Base-by-base conservation (phyloP, 1,284 basidiomycete genomes). In the Tylopilus sp. region DNA sequence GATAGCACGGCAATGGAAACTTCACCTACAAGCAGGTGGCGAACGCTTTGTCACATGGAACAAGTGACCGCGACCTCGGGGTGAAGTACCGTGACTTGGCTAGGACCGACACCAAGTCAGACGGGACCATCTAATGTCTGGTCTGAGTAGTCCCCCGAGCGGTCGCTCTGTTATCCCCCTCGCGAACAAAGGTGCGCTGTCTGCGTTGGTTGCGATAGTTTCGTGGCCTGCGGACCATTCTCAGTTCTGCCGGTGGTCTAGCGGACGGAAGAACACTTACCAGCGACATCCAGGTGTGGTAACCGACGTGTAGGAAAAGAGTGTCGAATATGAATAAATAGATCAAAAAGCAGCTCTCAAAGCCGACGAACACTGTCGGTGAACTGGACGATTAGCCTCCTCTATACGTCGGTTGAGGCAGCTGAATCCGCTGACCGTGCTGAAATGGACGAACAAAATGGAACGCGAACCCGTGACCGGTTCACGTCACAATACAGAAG, bases 141-240 rank as follows among this genome's bases (percentile, higher is more conserved):
- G 21, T 31, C 19, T 5, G 19, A 15, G 31, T 38, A 15, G 39
- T 45, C 16, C 12, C 21, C 11, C 26, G 52, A 21, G 25, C 5
- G 7, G 18, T 31, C 23, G n/a, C 11, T 13, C 4, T 18, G 8
- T 18, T 31, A 18, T 40, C n/a, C 18, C n/a, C 13, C 31, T 13
- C 12, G 16, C 6, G 25, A 38, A 28, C 9, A 8, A 6, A 23
- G 16, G 7, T 35, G n/a, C 21, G 21, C 18, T 16, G 23, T 87
- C 66, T 94, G 91, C 91, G 47, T 95, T 92, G 6, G 89, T 92
- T 1, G 89, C 90, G 1, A 92, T 80, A 37, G 93, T 89, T 69
- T 92, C 85, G 61, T 95, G 91, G 21, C 90, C 92, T 78, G 10
- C 45, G n/a, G 21, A 12, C 9, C 18, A n/a, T 29, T 9, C 9